These are phyloP conservation scores for Boletellus deceptivus DNA, from an alignment of 1,284 basidiomycete genomes.

Conservation along the genomic window DNA sequence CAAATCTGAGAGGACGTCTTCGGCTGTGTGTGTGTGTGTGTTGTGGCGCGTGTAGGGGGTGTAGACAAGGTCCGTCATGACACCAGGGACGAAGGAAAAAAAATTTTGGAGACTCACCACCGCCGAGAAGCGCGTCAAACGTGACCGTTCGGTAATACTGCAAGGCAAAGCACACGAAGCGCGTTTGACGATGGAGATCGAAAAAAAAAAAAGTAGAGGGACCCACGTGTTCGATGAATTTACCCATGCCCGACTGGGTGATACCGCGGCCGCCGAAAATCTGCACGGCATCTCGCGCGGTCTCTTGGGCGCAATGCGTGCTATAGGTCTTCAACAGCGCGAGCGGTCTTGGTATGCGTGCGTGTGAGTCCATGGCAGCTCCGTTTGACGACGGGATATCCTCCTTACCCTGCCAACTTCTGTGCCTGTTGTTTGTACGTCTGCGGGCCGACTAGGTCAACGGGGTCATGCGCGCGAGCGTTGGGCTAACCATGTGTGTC, in stretches of 20 bases:
- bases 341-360: constrained; percentile 54
- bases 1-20: constrained; percentile 63
- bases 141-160: constrained; percentile 55
- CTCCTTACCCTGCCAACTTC: constrained; percentile 63
- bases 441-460: constrained; percentile 25
- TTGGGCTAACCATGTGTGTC: constrained; percentile 70
- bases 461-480: background rate
- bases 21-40: constrained; percentile 42
- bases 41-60: background rate
- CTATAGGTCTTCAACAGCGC: constrained; percentile 76
- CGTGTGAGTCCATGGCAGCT: background rate
- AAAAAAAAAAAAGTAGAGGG: constrained; percentile 5
- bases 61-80: background rate
- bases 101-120: constrained; percentile 28
- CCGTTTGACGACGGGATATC: background rate
- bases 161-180: constrained; percentile 1
- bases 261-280: constrained; percentile 80
- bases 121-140: constrained; percentile 55
- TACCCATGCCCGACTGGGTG: constrained; percentile 63
- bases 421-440: constrained; percentile 57
- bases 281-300: constrained; percentile 79
- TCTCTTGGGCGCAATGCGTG: constrained; percentile 66
- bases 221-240: constrained; percentile 52
- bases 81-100: too few species aligned
- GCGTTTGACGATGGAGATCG: background rate